These are phyloP conservation scores for Pseudoneurospora amorphoporcata DNA, from an alignment of 495 filamentous ascomycete species.

Conservation along the genomic window DNA sequence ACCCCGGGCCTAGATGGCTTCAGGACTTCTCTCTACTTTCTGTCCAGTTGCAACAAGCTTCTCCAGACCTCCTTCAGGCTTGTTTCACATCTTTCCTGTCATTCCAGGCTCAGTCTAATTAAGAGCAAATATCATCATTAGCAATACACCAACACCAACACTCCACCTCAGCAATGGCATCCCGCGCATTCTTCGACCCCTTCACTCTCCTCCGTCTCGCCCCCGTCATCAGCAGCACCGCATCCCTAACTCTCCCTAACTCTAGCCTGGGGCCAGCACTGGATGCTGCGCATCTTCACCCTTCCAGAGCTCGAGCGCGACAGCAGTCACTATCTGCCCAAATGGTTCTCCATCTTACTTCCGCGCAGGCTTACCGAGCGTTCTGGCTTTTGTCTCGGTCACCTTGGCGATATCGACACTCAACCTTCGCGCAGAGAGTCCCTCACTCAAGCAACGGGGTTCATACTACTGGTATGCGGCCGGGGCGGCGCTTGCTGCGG, in stretches of 20 bases:
- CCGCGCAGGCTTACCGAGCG: neutral
- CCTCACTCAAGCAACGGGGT: neutral
- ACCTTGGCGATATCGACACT: neutral
- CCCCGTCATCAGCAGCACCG: conserved; percentile 1
- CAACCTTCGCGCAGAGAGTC: neutral
- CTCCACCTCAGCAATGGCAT: neutral
- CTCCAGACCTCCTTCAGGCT: neutral
- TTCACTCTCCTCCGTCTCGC: conserved; percentile 1
- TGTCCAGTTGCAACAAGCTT: neutral
- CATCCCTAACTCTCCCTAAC: conserved; percentile 1
- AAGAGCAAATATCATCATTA: neutral
- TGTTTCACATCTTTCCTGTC: neutral
- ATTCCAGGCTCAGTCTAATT: neutral
- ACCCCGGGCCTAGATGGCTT: neutral
- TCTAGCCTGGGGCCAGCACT: conserved; percentile 1
- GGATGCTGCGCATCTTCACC: conserved; percentile 1
- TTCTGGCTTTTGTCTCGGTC: neutral
- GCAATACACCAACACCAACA: neutral
- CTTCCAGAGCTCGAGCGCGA: neutral
- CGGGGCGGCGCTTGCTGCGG: neutral
- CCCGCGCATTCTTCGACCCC: neutral
- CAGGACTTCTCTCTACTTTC: neutral
- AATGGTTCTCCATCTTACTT: conserved; percentile 1
- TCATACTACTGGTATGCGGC: neutral
- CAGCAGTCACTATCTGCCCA: neutral